A percentile compares a stretch with the other conserved stretches of the same genome.
phyloP scores from a whole-genome alignment of 257 asterid species.

The Solanum stenotomum region DNA sequence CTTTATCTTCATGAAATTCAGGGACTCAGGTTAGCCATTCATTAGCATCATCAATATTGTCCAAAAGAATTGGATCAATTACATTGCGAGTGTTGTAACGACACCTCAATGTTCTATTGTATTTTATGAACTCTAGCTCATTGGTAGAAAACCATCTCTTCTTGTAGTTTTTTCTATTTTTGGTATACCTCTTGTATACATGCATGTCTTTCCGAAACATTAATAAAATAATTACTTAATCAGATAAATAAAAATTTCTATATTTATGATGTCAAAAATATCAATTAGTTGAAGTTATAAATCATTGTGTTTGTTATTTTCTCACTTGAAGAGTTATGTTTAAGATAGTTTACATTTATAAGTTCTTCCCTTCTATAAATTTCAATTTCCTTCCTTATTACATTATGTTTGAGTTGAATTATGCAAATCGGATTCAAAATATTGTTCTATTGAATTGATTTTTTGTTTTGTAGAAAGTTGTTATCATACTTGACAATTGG shows the following conservation, averaged over 20 bases:
- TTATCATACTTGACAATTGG: not conserved
- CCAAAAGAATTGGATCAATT: not conserved
- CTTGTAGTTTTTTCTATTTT: not conserved
- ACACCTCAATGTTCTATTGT: not conserved
- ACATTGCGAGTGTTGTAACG: not conserved
- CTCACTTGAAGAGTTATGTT: not conserved
- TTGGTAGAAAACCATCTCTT: not conserved
- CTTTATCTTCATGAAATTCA: not conserved
- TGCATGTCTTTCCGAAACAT: not conserved
- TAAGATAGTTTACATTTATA: not conserved
- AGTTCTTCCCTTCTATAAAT: not conserved
- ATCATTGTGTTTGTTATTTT: not conserved
- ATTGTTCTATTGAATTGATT: not conserved
- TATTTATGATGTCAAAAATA: not conserved
- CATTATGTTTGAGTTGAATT: not conserved
- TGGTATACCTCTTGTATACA: not conserved
- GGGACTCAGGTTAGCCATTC: not conserved
- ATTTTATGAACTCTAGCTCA: not conserved
- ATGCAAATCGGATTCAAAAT: not conserved
- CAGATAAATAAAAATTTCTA: not conserved
- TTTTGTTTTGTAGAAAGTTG: not conserved
- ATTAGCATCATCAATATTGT: not conserved
- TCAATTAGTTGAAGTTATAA: not conserved
- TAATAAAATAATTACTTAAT: no score
- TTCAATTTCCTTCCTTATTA: not conserved